Base-by-base conservation (phyloP, 768 basidiomycete species). In the Russula griseocarnosa region DNA sequence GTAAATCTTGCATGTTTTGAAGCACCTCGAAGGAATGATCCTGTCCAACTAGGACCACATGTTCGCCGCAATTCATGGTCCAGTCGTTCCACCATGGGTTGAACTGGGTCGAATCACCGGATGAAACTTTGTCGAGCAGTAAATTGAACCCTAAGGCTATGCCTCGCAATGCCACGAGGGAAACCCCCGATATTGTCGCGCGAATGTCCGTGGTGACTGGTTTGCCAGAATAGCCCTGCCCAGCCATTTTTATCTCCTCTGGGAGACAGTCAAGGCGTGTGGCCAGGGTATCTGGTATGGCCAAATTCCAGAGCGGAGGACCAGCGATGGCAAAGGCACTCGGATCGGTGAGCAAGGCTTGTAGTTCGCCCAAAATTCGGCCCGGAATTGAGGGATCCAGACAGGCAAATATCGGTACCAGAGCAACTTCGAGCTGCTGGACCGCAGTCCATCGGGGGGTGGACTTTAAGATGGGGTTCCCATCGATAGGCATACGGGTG, bases 31-130 rank as follows among this genome's bases (percentile, higher is more conserved):
- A 50, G 3, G 49, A 51, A 51, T 62, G 55, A 26, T 62, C 62
- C 16, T 62, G 62, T 44, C 55, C 62, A 13, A 62, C 50, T 10
- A 62, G 10, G 32, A 52, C 55, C n/a, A 57, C 36, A 24, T 51
- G 49, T 14, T 52, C 55, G 30, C 55, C 62, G 24, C 38, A 62
- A 26, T 28, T 34, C 40, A 57, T 57, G 0, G 55, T 50, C 62
- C 62, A 62, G 47, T 62, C 62, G 11, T 62, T 62, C 46, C 49
- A 40, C 62, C 62, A 62, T n/a, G 55, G 52, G 24, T 62, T 62
- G 8, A 56, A 56, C 28, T 62, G 55, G 9, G 28, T 56, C 30
- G 62, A 52, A 22, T 42, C 28, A 9, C 28, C 16, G n/a, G n/a
- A 4, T 20, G 55, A 32, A 57, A 52, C 49, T n/a, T 3, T 57